A percentile compares a stretch with the other conserved stretches of the same genome.
Evolutionary conservation across 1,284 basidiomycete species (phyloP).

Genomic region (Fomitopsis betulina): DNA sequence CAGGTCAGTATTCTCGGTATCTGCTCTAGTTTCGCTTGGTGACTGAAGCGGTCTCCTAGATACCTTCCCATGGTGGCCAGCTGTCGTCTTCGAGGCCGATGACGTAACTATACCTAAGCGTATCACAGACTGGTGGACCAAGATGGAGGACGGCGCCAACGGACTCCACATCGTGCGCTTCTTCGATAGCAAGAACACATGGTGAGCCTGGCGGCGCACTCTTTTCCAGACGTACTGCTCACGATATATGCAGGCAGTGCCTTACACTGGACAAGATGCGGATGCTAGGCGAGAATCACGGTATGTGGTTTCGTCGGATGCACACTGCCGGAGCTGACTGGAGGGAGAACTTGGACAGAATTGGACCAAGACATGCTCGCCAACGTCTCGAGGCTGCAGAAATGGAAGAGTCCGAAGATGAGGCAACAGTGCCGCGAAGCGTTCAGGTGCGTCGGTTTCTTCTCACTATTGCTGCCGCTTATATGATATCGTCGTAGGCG

Average conservation of each 20-base stretch:
- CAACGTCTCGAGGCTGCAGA: slow-evolving; percentile 24
- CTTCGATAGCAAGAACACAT: slow-evolving; percentile 39
- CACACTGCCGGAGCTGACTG: background rate
- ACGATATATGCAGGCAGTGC: slow-evolving; percentile 31
- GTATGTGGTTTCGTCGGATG: slow-evolving; percentile 22
- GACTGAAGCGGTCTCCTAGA: slow-evolving; percentile 17
- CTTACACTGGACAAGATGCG: slow-evolving; percentile 31
- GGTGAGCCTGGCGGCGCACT: slow-evolving; percentile 21
- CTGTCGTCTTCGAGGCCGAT: slow-evolving; percentile 37
- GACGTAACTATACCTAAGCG: slow-evolving; percentile 33
- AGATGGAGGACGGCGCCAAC: slow-evolving; percentile 8
- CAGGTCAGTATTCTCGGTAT: slow-evolving; percentile 23
- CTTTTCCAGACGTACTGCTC: background rate
- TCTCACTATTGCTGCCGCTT: background rate
- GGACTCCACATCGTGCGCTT: slow-evolving; percentile 41
- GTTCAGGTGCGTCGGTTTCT: slow-evolving; percentile 20
- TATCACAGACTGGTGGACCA: slow-evolving; percentile 21
- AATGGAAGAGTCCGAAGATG: slow-evolving; percentile 23
- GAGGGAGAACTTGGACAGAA: slow-evolving; percentile 10
- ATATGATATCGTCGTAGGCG: background rate
- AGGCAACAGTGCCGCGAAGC: slow-evolving; percentile 27
- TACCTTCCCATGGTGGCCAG: slow-evolving; percentile 41
- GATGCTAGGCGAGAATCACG: slow-evolving; percentile 36
- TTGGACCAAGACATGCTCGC: slow-evolving; percentile 27
- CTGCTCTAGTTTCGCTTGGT: background rate